Evolutionary conservation across 371 early-diverging fungal genomes (phyloP).

Genomic region (Zychaea mexicana): DNA sequence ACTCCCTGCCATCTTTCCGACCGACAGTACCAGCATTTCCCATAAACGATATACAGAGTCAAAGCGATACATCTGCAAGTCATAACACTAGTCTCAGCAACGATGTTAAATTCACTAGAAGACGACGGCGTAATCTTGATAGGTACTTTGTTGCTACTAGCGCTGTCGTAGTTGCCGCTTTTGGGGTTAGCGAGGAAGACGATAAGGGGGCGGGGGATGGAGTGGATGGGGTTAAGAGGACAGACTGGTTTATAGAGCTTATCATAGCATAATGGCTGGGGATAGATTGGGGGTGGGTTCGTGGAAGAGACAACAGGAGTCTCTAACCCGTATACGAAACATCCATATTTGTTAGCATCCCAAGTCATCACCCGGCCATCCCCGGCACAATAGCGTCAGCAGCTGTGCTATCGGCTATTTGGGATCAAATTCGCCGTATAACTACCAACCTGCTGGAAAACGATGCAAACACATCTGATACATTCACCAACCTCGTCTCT

Average conservation of each 20-base stretch:
- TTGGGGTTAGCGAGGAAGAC: no score
- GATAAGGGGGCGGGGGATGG: no score
- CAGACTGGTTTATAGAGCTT: no score
- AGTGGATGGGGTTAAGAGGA: no score
- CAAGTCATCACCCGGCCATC: constrained; percentile 46
- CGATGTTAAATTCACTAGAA: constrained; percentile 18
- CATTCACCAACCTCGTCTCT: constrained; percentile 35
- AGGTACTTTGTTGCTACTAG: constrained; percentile 20
- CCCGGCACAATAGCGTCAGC: constrained; percentile 33
- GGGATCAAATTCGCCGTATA: constrained; percentile 41
- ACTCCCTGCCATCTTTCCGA: constrained; percentile 10
- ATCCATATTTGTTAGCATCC: constrained; percentile 33
- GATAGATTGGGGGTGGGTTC: no score
- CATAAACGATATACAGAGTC: constrained; percentile 6
- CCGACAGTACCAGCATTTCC: not conserved
- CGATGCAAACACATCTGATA: constrained; percentile 45
- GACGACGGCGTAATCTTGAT: constrained; percentile 30
- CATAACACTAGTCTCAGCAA: constrained; percentile 12
- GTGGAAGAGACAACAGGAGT: no score
- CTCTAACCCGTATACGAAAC: not conserved
- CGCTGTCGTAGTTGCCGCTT: no score
- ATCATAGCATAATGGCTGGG: no score
- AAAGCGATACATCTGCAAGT: constrained; percentile 2
- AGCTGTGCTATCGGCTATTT: constrained; percentile 39
- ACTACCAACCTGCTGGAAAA: constrained; percentile 44